These are phyloP conservation scores for Ophiosphaerella korrae DNA, from an alignment of 2,329 filamentous ascomycete genomes.

Conservation along the genomic window DNA sequence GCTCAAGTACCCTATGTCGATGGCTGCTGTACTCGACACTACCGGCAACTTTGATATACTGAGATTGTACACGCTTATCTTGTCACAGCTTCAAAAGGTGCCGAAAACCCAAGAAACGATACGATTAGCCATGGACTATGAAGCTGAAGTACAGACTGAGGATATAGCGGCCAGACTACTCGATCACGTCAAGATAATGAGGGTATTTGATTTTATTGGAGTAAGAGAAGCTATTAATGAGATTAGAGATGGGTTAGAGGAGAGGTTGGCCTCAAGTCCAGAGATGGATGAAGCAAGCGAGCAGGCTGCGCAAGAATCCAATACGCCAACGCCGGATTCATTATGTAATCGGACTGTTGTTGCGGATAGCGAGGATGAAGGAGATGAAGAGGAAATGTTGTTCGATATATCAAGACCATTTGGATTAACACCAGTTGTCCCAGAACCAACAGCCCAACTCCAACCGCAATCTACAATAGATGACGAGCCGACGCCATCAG, in stretches of 20 bases:
- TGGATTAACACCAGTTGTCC: not conserved
- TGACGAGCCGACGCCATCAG: not conserved
- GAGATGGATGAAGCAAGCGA: constrained; percentile 22
- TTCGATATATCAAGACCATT: constrained; percentile 28
- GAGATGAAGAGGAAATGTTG: constrained; percentile 50
- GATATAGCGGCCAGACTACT: constrained; percentile 46
- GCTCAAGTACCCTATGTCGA: constrained; percentile 24
- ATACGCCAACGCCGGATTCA: not conserved
- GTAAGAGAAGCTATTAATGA: constrained; percentile 54
- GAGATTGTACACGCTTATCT: constrained; percentile 42
- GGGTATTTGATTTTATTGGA: constrained; percentile 57
- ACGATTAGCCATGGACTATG: not conserved
- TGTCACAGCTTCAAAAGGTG: constrained; percentile 23
- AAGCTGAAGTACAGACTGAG: constrained; percentile 12
- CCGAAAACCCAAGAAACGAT: not conserved
- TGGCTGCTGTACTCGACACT: constrained; percentile 54
- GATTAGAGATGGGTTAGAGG: constrained; percentile 46
- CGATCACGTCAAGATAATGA: constrained; percentile 55
- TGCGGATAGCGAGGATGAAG: constrained; percentile 45
- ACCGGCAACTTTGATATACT: constrained; percentile 54
- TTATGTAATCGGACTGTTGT: constrained; percentile 30
- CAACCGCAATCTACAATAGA: not conserved
- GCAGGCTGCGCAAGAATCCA: constrained; percentile 11
- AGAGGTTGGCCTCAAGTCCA: not conserved
- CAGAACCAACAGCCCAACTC: not conserved